These are phyloP conservation scores for Chytridiales sp. DNA, from an alignment of 371 early-diverging fungal genomes.

Conservation along the genomic window DNA sequence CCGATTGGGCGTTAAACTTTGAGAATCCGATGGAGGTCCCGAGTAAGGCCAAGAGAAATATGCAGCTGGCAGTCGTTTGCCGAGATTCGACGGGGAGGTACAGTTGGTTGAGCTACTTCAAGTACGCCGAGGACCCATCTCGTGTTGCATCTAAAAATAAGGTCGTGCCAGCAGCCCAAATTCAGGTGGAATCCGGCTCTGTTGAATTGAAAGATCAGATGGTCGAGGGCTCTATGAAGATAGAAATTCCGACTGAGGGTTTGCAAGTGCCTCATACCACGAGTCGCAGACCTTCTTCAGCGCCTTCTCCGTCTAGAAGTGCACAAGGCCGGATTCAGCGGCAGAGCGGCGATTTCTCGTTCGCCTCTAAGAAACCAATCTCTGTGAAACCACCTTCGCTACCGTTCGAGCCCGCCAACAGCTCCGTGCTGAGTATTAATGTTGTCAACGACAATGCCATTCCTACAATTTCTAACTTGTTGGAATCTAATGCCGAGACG, in stretches of 20 bases:
- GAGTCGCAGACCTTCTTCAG: no score
- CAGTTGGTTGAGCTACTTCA: slow-evolving; percentile 62
- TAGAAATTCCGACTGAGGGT: no score
- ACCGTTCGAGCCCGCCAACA: no score
- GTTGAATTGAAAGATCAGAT: no score
- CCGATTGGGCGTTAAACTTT: slow-evolving; percentile 34
- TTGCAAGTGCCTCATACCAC: no score
- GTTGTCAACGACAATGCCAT: slow-evolving; percentile 12
- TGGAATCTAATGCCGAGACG: slow-evolving; percentile 2
- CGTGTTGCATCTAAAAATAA: neutral
- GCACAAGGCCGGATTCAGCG: neutral
- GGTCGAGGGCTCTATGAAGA: no score
- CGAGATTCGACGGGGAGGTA: slow-evolving; percentile 73
- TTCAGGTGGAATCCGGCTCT: no score
- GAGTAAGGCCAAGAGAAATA: no score
- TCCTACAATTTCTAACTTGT: slow-evolving; percentile 10
- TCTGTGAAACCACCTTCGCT: no score
- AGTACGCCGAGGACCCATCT: slow-evolving; percentile 45
- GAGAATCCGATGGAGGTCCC: no score
- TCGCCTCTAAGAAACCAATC: no score
- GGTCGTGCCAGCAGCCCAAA: neutral
- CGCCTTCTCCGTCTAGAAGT: neutral
- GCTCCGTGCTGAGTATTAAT: neutral
- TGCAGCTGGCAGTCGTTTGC: slow-evolving; percentile 49
- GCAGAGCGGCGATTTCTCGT: neutral